Evolutionary conservation across 768 basidiomycete species (phyloP).

Genomic region (Calocybe indica): DNA sequence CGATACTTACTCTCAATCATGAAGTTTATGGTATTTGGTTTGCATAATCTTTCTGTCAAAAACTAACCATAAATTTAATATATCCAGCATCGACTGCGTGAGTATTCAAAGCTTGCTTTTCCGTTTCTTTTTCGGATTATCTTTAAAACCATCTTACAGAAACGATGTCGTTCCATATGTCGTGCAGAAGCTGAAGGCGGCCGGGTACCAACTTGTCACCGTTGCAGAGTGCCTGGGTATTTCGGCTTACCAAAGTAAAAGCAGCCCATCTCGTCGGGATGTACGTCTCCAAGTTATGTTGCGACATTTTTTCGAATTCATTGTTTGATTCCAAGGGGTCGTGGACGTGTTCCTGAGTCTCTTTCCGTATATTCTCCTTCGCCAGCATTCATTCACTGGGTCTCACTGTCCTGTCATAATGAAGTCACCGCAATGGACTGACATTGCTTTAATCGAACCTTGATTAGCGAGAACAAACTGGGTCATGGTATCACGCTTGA

Average conservation of each 20-base stretch:
- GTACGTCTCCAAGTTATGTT: slow-evolving; percentile 16
- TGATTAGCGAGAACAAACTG: too few species aligned
- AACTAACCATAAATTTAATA: background rate
- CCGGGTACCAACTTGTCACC: slow-evolving; percentile 37
- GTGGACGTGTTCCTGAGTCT: too few species aligned
- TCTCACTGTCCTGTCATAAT: too few species aligned
- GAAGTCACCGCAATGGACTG: too few species aligned
- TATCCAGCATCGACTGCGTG: slow-evolving; percentile 17
- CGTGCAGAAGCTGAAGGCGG: slow-evolving; percentile 27
- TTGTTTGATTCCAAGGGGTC: too few species aligned
- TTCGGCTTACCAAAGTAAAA: slow-evolving; percentile 29
- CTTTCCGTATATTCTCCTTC: too few species aligned
- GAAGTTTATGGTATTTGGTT: slow-evolving; percentile 22
- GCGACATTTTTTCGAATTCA: too few species aligned
- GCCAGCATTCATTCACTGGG: too few species aligned
- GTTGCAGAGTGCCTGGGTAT: slow-evolving; percentile 36
- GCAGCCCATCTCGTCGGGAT: slow-evolving; percentile 19
- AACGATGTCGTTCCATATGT: slow-evolving; percentile 32
- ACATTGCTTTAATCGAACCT: too few species aligned
- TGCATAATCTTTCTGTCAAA: background rate
- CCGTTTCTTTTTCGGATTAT: background rate
- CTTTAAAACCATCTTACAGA: slow-evolving; percentile 7
- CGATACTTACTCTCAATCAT: slow-evolving; percentile 34
- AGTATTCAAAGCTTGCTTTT: slow-evolving; percentile 1
- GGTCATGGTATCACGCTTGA: too few species aligned